Percentiles rank a stretch among this genome's conserved stretches.
Conservation (phyloP, 805 yeast genomes). For the Metschnikowia santaceciliae region DNA sequence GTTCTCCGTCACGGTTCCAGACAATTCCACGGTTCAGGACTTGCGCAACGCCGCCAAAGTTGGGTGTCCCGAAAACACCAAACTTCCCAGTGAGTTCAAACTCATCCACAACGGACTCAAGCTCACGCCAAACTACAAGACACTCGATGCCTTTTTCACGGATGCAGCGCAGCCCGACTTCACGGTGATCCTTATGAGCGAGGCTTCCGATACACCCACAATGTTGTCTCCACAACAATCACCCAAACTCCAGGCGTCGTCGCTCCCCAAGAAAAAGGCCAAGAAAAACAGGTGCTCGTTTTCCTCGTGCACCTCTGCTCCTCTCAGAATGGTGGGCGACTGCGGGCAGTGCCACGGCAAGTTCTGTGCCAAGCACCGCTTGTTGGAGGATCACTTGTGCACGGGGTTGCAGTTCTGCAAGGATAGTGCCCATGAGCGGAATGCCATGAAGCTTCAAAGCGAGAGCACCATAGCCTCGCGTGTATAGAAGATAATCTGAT, state of each 20-base stretch:
- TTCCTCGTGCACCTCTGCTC: conserved; percentile 57
- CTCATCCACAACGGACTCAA: conserved; percentile 38
- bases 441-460: conserved; percentile 75
- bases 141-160: conserved; percentile 19
- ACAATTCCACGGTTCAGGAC: conserved; percentile 50
- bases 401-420: conserved; percentile 74
- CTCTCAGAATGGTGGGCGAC: conserved; percentile 70
- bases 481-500: conserved; percentile 6
- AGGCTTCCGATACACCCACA: conserved; percentile 23
- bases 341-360: conserved; percentile 82
- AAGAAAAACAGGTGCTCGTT: conserved; percentile 51
- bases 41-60: conserved; percentile 45
- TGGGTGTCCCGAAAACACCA: conserved; percentile 27
- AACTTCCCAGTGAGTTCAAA: conserved; percentile 36
- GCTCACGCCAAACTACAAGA: conserved; percentile 26
- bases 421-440: conserved; percentile 76
- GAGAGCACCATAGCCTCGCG: conserved; percentile 71
- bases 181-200: conserved; percentile 26
- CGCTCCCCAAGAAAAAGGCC: conserved; percentile 22
- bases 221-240: conserved; percentile 18
- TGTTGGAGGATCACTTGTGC: conserved; percentile 81
- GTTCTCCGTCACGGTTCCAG: conserved; percentile 47
- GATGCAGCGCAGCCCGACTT: conserved; percentile 12
- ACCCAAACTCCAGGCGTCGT: conserved; percentile 13
- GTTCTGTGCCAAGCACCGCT: conserved; percentile 81